phyloP scores from a whole-genome alignment of 441 rosid species.

The Erodium texanum region DNA sequence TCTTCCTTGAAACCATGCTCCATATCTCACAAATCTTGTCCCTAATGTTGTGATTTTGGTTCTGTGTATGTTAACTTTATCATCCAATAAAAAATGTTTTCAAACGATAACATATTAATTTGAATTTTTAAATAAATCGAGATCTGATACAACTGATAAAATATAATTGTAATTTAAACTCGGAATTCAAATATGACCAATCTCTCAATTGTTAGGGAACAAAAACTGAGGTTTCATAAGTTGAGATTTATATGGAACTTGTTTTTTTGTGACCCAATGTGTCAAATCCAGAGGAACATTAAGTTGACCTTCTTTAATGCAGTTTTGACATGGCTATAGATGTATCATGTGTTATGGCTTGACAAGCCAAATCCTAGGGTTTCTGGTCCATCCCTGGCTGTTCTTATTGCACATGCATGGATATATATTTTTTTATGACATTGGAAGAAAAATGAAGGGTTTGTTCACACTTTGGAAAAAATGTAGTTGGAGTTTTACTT shows the following conservation, averaged over 20 bases:
- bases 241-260: not conserved
- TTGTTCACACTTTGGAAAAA: not conserved
- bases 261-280: not conserved
- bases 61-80: too few relatives aligned
- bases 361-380: constrained; percentile 3
- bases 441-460: not conserved
- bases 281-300: not conserved
- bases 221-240: constrained; percentile 1
- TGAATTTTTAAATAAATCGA: too few relatives aligned
- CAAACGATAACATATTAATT: too few relatives aligned
- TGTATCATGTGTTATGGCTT: not conserved
- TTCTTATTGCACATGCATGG: constrained; percentile 2
- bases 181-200: not conserved
- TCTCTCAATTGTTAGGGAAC: not conserved
- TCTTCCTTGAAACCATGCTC: not conserved
- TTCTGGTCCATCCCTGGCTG: not conserved
- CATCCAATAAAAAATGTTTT: too few relatives aligned
- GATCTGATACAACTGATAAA: too few relatives aligned
- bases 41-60: not conserved
- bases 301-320: constrained; percentile 5
- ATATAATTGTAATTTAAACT: too few relatives aligned
- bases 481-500: too few relatives aligned
- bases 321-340: not conserved
- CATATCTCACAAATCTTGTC: not conserved
- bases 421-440: too few relatives aligned